phyloP scores from a whole-genome alignment of 345 rosid genomes.

The Eucalyptus guilfoylei region DNA sequence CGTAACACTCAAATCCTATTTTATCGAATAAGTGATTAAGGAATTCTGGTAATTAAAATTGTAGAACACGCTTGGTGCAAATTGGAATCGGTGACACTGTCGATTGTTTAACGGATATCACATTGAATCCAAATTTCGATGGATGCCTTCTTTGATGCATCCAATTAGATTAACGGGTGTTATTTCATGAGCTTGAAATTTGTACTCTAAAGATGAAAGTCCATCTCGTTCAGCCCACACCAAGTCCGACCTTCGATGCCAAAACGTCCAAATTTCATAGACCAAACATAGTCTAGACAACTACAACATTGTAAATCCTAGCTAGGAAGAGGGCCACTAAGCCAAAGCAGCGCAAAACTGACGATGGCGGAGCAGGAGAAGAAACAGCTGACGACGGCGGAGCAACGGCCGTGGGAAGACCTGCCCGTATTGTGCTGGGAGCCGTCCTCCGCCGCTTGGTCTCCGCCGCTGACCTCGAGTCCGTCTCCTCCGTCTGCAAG shows the following conservation, averaged over 20 bases:
- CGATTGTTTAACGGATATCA: too few relatives aligned
- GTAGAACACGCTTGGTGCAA: neutral
- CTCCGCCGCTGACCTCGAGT: slow-evolving; percentile 26
- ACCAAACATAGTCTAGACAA: too few relatives aligned
- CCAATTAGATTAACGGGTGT: neutral
- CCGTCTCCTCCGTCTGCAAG: slow-evolving; percentile 45
- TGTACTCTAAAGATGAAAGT: too few relatives aligned
- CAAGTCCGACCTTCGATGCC: too few relatives aligned
- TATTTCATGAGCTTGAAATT: neutral
- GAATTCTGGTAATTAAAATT: too few relatives aligned
- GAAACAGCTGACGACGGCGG: neutral
- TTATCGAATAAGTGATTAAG: fast-evolving
- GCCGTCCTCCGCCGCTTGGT: slow-evolving; percentile 19
- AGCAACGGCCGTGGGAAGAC: neutral
- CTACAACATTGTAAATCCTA: too few relatives aligned
- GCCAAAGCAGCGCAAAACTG: too few relatives aligned
- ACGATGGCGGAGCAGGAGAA: too few relatives aligned
- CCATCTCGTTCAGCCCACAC: too few relatives aligned
- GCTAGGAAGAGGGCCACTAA: too few relatives aligned
- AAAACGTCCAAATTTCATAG: too few relatives aligned
- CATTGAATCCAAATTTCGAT: neutral
- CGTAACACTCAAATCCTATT: fast-evolving
- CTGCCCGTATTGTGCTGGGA: slow-evolving; percentile 78
- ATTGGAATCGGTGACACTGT: too few relatives aligned
- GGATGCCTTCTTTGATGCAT: neutral